Evolutionary conservation across 1,139 yeast species (phyloP), one percentile per base, ranked within the genome.

Genomic region (Pichia sp.): DNA sequence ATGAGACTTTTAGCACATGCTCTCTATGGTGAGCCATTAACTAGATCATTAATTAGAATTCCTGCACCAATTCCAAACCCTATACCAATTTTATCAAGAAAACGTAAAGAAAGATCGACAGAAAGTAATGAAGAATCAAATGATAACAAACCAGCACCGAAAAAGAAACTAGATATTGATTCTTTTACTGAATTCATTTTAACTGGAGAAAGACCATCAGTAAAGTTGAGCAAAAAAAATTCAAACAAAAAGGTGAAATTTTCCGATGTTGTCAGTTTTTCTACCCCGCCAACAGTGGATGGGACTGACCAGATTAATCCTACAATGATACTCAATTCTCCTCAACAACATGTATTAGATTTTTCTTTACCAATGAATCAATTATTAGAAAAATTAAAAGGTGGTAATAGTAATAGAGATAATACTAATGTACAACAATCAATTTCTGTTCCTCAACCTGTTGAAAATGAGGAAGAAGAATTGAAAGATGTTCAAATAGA

Each of bases 351-450:
- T 19, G 40, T 40, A 11, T 34, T 80, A 23, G 91, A 82, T 56
- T 68, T 73, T 41, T 70, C 83, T 2, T 62, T 83, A 24, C 87
- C 89, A 2, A 82, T 83, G 91, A 85, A 80, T 52, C 85, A 82
- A 56, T 59, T 82, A 31, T 54, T 83, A 37, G 66, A 66, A 41
- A 67, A 66, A 41, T 60, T 80, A 52, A 64, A 64, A 16, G 40
- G 39, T 5, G 40, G 35, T 9, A 41, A 35, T 21, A 35, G 47
- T 11, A 8, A 20, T 15, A 9, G 25, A 13, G 22, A 10, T 24
- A 14, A 13, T 6, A 32, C 13, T n/a, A 29, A 5, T 11, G 32
- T 16, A 2, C 41, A 28, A 19, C 31, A 22, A 25, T 40, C 18
- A 16, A 32, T 7, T 31, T 31, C 25, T 26, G 33, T 15, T 22